Evolutionary conservation across 2,329 filamentous ascomycete genomes (phyloP), one percentile per base, ranked within the genome.

Genomic region (Epichloe typhina): DNA sequence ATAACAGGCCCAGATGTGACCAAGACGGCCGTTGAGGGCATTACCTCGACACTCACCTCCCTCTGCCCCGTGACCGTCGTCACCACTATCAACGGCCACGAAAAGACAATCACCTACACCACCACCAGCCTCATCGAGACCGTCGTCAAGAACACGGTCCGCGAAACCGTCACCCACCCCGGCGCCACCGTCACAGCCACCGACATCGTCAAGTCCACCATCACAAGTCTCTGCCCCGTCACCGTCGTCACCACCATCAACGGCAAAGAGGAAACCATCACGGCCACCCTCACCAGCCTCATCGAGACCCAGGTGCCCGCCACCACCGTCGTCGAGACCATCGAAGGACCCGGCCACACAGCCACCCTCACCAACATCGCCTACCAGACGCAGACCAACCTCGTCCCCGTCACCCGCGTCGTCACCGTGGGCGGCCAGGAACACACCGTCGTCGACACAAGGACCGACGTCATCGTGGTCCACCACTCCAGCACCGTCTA

Each of bases 11-110:
- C 69, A 4, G 61, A 61, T 26, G 58, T 60, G 26, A 70, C 66
- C 3, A 53, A 62, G 50, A 67, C 64, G 0, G 59, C 59, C 1
- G 61, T 60, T 15, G 61, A 64, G 33, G 61, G 67, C 11, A 62
- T 61, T n/a, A 68, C 70, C 56, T 65, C 62, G 5, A 73, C 69
- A 21, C 47, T 67, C 42, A 76, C 73, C 12, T 66, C 63, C 17
- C 61, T 72, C 9, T 72, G 66, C 59, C 71, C 72, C 19, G 57
- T 73, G 15, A 73, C 71, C 3, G 64, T 71, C 56, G 70, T 69
- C 38, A 69, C 67, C 59, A 72, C 69, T 1, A 50, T 74, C 4
- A 65, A 58, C 21, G 74, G 74, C 33, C 58, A 62, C 21, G 61
- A 66, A 4, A 59, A 60, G 3, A 61, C 63, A 33, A 66, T 66